Percentiles rank a stretch among this genome's conserved stretches.
Evolutionary conservation across 2,329 filamentous ascomycete species (phyloP).

Genomic region (Penicillium decumbens): DNA sequence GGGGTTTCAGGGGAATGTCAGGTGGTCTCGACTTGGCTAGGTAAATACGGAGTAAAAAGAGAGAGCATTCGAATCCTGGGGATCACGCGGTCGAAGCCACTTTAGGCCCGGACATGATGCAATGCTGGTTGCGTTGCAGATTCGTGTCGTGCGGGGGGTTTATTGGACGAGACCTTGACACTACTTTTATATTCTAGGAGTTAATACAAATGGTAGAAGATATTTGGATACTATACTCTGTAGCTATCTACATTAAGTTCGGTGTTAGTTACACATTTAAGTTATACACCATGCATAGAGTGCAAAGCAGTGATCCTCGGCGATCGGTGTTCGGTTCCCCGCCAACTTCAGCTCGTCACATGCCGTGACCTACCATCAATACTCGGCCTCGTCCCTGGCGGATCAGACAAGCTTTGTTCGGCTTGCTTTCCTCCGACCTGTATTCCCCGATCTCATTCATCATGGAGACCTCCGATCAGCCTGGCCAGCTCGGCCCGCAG

Average conservation of each 20-base stretch:
- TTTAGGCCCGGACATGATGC: neutral
- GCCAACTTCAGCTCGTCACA: slow-evolving; percentile 25
- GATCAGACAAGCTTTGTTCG: neutral
- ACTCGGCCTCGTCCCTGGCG: neutral
- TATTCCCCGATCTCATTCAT: neutral
- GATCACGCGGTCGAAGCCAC: neutral
- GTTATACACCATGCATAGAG: neutral
- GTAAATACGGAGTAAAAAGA: no score
- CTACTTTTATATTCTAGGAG: neutral
- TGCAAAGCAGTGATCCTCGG: slow-evolving; percentile 10
- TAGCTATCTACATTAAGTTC: neutral
- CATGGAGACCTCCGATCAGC: neutral
- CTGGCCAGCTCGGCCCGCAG: neutral
- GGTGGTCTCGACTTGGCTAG: neutral
- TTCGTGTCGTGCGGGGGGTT: neutral
- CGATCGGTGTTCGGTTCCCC: slow-evolving; percentile 28
- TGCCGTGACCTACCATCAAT: slow-evolving; percentile 11
- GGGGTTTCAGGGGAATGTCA: slow-evolving; percentile 12
- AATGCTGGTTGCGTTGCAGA: slow-evolving; percentile 2
- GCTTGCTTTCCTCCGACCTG: neutral
- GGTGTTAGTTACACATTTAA: neutral
- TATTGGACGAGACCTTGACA: neutral
- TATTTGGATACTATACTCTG: neutral
- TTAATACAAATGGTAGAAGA: neutral
- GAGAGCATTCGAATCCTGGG: neutral